Percentiles rank a stretch among this genome's conserved stretches.
phyloP scores from a whole-genome alignment of 1,139 yeast genomes.

The Debaryomycetaceae sp. region DNA sequence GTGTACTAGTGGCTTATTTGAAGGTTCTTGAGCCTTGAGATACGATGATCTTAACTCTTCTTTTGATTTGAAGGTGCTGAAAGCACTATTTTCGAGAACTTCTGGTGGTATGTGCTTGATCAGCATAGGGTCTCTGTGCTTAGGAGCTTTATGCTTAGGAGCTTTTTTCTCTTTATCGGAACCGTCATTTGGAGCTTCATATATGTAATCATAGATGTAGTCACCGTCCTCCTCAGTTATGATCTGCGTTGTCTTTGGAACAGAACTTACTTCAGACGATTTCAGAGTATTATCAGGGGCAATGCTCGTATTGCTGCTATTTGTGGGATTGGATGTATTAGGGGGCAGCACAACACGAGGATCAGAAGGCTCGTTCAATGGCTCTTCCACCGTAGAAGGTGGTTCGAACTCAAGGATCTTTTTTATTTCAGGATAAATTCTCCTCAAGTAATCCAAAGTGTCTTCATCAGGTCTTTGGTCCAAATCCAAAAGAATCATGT shows the following conservation, averaged over 20 bases:
- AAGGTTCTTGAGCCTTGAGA: background rate
- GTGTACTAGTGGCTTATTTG: background rate
- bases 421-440: slow-evolving; percentile 9
- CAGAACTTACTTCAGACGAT: background rate
- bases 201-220: slow-evolving; percentile 7
- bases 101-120: slow-evolving; percentile 7
- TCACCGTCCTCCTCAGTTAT: slow-evolving; percentile 6
- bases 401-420: background rate
- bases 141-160: background rate
- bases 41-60: slow-evolving; percentile 1
- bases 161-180: background rate
- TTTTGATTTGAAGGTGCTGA: slow-evolving; percentile 11
- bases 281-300: background rate
- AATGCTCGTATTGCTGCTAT: background rate
- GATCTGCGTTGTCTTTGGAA: background rate
- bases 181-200: slow-evolving; percentile 1
- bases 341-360: background rate
- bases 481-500: background rate
- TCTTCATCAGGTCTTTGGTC: slow-evolving; percentile 7
- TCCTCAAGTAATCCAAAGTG: slow-evolving; percentile 7
- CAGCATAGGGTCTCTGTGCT: slow-evolving; percentile 4
- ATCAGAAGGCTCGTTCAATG: background rate
- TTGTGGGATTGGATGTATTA: background rate
- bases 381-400: too few species aligned
- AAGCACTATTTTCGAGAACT: slow-evolving; percentile 8